Percentiles rank a stretch among this genome's conserved stretches.
Conservation (phyloP, 169 alveolate species). For the Plasmodium relictum region DNA sequence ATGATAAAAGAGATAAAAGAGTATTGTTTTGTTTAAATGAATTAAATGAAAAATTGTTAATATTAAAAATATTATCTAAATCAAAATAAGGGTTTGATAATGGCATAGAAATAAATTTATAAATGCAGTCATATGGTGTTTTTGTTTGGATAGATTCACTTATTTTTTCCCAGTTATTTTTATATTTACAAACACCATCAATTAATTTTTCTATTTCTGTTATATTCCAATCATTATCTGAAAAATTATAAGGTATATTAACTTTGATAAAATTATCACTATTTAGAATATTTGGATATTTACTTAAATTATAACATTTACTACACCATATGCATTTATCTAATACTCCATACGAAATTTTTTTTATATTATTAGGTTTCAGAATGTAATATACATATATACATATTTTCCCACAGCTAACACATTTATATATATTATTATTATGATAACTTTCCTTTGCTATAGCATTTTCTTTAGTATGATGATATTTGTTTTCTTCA, state of each 20-base stretch:
- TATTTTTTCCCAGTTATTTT: conserved; percentile 64
- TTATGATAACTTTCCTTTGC: background rate
- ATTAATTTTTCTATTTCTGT: conserved; percentile 48
- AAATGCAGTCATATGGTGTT: conserved; percentile 68
- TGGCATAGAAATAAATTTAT: conserved; percentile 71
- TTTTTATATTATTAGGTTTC: conserved; percentile 56
- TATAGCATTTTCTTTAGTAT: background rate
- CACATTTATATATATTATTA: conserved; percentile 31
- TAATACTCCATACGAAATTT: conserved; percentile 47
- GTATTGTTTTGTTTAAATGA: conserved; percentile 60
- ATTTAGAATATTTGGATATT: conserved; percentile 53
- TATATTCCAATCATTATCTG: conserved; percentile 30
- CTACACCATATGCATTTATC: conserved; percentile 75
- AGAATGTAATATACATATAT: conserved; percentile 30
- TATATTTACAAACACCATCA: conserved; percentile 43
- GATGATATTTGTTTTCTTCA: background rate
- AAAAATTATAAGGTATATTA: conserved; percentile 31
- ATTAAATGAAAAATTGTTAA: conserved; percentile 27
- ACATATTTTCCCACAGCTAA: conserved; percentile 53
- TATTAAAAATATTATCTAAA: conserved; percentile 29
- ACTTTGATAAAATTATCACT: conserved; percentile 62
- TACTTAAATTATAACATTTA: conserved; percentile 30
- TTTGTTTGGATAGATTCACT: conserved; percentile 31
- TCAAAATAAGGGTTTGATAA: conserved; percentile 63
- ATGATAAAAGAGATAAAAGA: conserved; percentile 54